phyloP scores from a whole-genome alignment of 2,329 filamentous ascomycete genomes.

The Sporothrix variecibatus region DNA sequence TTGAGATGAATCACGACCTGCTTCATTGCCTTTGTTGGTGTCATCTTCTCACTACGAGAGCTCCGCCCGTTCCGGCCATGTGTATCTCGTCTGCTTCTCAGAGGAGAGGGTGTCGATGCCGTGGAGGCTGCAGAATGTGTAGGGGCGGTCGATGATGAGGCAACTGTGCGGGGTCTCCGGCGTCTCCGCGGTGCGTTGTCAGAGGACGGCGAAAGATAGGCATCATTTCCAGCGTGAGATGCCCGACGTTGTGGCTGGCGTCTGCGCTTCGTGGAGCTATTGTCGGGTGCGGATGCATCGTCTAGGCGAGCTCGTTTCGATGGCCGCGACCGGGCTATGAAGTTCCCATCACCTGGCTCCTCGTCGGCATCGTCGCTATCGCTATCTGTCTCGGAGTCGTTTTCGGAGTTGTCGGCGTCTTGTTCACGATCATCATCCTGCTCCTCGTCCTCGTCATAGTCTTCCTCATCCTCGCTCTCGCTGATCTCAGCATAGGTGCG shows the following conservation, averaged over 20 bases:
- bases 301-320: constrained; percentile 8
- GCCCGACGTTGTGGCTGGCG: constrained; percentile 18
- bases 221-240: not conserved
- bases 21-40: not conserved
- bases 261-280: constrained; percentile 8
- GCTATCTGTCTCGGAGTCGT: not conserved
- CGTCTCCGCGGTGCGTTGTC: constrained; percentile 15
- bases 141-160: not conserved
- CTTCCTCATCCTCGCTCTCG: constrained; percentile 20
- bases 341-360: constrained; percentile 19
- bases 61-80: too few relatives aligned
- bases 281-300: not conserved
- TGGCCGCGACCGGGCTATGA: not conserved
- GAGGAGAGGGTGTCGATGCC: not conserved
- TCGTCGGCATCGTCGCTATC: constrained; percentile 7
- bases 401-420: constrained; percentile 8
- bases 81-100: not conserved
- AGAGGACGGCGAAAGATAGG: constrained; percentile 27
- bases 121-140: not conserved
- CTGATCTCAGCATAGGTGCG: constrained; percentile 21
- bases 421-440: not conserved
- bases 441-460: constrained; percentile 1
- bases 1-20: not conserved
- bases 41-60: not conserved
- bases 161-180: not conserved